Base-by-base conservation (phyloP, 1,284 basidiomycete species). In the Microbotryomycetes sp. region DNA sequence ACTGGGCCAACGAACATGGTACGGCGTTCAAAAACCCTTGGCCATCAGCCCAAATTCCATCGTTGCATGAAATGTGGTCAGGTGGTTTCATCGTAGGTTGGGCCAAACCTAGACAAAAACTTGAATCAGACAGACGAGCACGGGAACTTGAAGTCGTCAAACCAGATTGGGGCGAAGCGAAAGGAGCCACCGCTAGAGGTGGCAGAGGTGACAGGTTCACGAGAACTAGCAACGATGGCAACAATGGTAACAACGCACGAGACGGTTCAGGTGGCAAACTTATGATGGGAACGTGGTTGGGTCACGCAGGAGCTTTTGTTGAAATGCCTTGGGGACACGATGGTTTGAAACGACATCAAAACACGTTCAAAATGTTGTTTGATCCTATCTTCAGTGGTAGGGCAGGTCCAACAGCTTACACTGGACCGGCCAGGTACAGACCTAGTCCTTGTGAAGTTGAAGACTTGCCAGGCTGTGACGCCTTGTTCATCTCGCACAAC, bases 311-410 rank as follows among this genome's bases (percentile, higher is more conserved):
- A 0, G 63, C 59, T 45, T 65, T 52, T 28, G 59, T 63, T 26
- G 61, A 68, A 59, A 32, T 68, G 15, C 69, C 64, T 19, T 25
- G 19, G 42, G 36, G 36, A 42, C 36, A 42, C 36, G 36, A 42
- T 19, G 36, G 36, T 19, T 42, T 42, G 36, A 42, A 42, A 42
- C 36, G 36, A 9, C 36, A 42, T 19, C 36, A 42, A 42, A 42
- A 42, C 36, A 42, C 36, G 19, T 49, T 66, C 31, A 69, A 66
- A 48, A 56, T 71, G 15, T 51, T 73, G 22, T 73, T 72, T 51
- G 72, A 74, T 56, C 72, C 72, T 3, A 71, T 74, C 48, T 73
- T 73, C 52, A 68, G 66, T 25, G 54, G 59, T n/a, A 52, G 71
- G 2, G 71, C 69, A 0, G 72, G 70, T 0, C 73, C 73, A 30